Evolutionary conservation across 2,329 filamentous ascomycete species (phyloP).

Genomic region (Xylaria hypoxylon): DNA sequence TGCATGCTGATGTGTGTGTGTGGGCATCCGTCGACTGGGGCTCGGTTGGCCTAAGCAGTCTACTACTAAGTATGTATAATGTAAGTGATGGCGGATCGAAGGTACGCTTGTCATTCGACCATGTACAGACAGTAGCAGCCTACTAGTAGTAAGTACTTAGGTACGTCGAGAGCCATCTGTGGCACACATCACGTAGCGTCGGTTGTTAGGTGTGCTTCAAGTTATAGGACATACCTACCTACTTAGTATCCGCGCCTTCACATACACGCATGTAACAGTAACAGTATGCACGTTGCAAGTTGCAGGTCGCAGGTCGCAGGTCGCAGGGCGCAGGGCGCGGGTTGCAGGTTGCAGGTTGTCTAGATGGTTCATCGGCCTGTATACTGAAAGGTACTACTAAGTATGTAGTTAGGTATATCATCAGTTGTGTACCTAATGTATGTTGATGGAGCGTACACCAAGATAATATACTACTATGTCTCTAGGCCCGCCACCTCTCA

Average conservation of each 20-base stretch:
- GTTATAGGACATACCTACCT: slow-evolving; percentile 9
- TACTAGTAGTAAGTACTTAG: slow-evolving; percentile 1
- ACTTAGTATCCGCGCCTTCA: slow-evolving; percentile 14
- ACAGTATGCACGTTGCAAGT: neutral
- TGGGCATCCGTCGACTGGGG: slow-evolving; percentile 35
- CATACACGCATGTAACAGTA: slow-evolving; percentile 14
- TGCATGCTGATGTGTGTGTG: slow-evolving; percentile 38
- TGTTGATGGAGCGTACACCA: slow-evolving; percentile 1
- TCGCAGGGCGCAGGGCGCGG: slow-evolving; percentile 4
- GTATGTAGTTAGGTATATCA: neutral
- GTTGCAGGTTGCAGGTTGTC: slow-evolving; percentile 2
- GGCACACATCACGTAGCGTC: slow-evolving; percentile 23
- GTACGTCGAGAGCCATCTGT: slow-evolving; percentile 25
- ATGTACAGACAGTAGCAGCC: slow-evolving; percentile 11
- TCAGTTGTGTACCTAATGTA: neutral
- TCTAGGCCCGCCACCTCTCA: neutral
- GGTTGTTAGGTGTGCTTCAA: slow-evolving; percentile 13
- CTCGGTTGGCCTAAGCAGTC: slow-evolving; percentile 23
- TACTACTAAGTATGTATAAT: too few species aligned
- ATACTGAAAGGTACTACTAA: neutral
- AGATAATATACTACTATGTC: slow-evolving; percentile 1
- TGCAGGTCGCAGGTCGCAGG: neutral
- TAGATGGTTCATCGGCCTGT: slow-evolving; percentile 10
- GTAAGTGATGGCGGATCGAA: slow-evolving; percentile 26
- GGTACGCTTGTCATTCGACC: slow-evolving; percentile 35